Evolutionary conservation across 192 early-diverging fungal genomes (phyloP).

Genomic region (Coemansia sp.): DNA sequence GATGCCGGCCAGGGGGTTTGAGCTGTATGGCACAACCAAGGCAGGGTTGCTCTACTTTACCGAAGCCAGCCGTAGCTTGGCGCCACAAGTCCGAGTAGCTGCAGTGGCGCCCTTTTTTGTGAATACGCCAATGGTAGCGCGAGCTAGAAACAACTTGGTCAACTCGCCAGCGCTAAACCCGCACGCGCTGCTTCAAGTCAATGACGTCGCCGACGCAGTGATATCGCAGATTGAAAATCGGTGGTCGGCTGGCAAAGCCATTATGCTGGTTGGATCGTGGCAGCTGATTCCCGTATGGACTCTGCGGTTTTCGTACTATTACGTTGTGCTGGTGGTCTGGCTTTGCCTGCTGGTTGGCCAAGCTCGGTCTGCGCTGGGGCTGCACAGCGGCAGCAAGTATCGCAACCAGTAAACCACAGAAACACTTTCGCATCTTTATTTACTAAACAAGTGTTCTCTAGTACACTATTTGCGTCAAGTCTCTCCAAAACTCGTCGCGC

Average conservation of each 20-base stretch:
- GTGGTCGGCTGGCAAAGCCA: conserved; percentile 15
- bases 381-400: conserved; percentile 5
- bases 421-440: neutral
- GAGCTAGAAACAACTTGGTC: neutral
- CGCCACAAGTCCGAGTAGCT: conserved; percentile 21
- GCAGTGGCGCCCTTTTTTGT: conserved; percentile 31
- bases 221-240: conserved; percentile 15
- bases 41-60: conserved; percentile 26
- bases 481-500: conserved; percentile 31
- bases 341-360: conserved; percentile 3
- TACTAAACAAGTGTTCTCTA: conserved; percentile 2
- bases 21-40: conserved; percentile 28
- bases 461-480: conserved; percentile 33
- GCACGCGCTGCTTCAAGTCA: conserved; percentile 1
- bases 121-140: conserved; percentile 18
- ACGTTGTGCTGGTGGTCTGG: neutral
- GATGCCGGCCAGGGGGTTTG: neutral
- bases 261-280: conserved; percentile 25
- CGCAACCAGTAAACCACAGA: neutral
- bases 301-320: neutral
- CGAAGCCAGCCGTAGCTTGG: conserved; percentile 3
- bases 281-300: conserved; percentile 23
- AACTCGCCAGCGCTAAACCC: neutral
- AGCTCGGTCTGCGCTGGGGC: neutral
- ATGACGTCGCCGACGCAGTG: conserved; percentile 30